Conservation (phyloP, 805 yeast genomes). For the Yarrowia sp. region DNA sequence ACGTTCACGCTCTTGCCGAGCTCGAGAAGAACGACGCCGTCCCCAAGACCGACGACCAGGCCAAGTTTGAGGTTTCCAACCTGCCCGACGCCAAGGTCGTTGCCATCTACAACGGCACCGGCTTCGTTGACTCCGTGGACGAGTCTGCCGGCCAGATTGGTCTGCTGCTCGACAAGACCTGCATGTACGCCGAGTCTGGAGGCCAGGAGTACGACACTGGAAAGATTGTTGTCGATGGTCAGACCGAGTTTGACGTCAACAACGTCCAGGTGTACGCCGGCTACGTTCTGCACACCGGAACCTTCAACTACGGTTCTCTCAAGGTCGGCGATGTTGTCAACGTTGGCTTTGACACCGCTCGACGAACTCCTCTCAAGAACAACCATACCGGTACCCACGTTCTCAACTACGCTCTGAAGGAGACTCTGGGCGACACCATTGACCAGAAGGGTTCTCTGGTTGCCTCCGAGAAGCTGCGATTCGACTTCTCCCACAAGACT, state of each 20-base stretch:
- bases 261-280: constrained; percentile 94
- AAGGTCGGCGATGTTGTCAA: constrained; percentile 66
- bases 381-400: constrained; percentile 99
- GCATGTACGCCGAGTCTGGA: constrained; percentile 98
- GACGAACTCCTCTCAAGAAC: constrained; percentile 95
- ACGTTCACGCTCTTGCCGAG: constrained; percentile 82
- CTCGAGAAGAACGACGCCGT: constrained; percentile 54
- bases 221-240: constrained; percentile 81
- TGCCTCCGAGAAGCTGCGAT: constrained; percentile 90
- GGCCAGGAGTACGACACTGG: constrained; percentile 98
- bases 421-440: constrained; percentile 78
- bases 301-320: constrained; percentile 69
- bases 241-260: constrained; percentile 80
- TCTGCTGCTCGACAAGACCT: constrained; percentile 79
- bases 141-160: constrained; percentile 60
- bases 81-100: constrained; percentile 66
- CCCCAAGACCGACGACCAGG: constrained; percentile 78
- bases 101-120: constrained; percentile 62
- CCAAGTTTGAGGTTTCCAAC: constrained; percentile 64
- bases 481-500: constrained; percentile 92
- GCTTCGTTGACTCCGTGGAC: constrained; percentile 52
- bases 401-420: constrained; percentile 81
- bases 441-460: constrained; percentile 97
- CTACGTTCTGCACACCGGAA: constrained; percentile 92
- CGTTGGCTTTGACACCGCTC: constrained; percentile 84